Evolutionary conservation across 2,329 filamentous ascomycete genomes (phyloP).

Genomic region (Penicillium brasilianum): DNA sequence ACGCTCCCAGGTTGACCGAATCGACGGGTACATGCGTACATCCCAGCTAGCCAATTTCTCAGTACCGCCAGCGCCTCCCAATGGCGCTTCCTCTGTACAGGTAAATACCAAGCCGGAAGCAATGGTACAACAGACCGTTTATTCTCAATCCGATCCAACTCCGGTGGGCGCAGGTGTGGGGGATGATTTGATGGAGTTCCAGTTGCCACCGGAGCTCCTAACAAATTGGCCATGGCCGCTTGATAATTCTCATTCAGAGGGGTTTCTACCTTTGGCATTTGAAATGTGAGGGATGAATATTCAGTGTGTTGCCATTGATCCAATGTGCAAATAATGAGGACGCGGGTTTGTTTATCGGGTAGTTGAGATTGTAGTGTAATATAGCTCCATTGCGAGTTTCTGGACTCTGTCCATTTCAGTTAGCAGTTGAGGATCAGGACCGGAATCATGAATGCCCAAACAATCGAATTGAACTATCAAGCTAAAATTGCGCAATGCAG

Average conservation of each 20-base stretch:
- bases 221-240: slow-evolving; percentile 50
- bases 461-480: too few species aligned
- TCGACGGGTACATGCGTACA: slow-evolving; percentile 51
- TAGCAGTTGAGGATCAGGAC: too few species aligned
- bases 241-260: slow-evolving; percentile 30
- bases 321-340: neutral
- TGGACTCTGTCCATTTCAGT: too few species aligned
- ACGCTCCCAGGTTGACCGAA: slow-evolving; percentile 49
- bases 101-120: slow-evolving; percentile 17
- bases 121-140: slow-evolving; percentile 11
- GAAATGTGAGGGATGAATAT: slow-evolving; percentile 2
- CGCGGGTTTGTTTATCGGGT: neutral
- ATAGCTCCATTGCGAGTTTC: too few species aligned
- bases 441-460: too few species aligned
- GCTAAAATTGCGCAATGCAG: too few species aligned
- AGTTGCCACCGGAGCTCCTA: slow-evolving; percentile 48
- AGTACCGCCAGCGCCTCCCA: slow-evolving; percentile 16
- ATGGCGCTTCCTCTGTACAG: slow-evolving; percentile 10
- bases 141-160: slow-evolving; percentile 10
- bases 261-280: slow-evolving; percentile 32
- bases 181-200: slow-evolving; percentile 41
- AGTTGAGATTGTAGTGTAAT: too few species aligned
- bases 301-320: neutral
- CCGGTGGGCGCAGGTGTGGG: slow-evolving; percentile 17
- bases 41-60: slow-evolving; percentile 26